A percentile compares a stretch with the other conserved stretches of the same genome.
These are phyloP conservation scores for Platanthera guangdongensis DNA, from an alignment of 106 monocot species.

Conservation along the genomic window DNA sequence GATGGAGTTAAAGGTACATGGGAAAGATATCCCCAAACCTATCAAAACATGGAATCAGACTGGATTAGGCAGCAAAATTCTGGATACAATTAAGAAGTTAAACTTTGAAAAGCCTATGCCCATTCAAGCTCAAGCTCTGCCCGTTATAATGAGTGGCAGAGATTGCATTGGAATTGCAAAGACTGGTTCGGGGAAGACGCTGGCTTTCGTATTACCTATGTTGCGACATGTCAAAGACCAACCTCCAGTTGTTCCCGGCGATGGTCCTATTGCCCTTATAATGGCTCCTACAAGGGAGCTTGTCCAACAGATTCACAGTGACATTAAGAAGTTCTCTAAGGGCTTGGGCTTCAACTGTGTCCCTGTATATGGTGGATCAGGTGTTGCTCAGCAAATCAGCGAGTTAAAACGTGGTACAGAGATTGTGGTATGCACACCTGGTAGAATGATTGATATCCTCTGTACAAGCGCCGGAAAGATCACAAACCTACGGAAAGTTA, in stretches of 20 bases:
- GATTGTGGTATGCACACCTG: conserved; percentile 98
- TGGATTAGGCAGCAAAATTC: conserved; percentile 70
- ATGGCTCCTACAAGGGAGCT: conserved; percentile 99
- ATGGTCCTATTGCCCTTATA: conserved; percentile 89
- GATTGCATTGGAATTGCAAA: conserved; percentile 98
- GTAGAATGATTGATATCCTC: conserved; percentile 97
- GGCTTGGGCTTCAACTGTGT: conserved; percentile 68
- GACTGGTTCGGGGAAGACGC: conserved; percentile 94
- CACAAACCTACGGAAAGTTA: conserved; percentile 82
- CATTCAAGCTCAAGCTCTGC: conserved; percentile 88
- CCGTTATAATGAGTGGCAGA: conserved; percentile 90
- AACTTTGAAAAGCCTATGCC: conserved; percentile 92
- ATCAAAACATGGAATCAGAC: conserved; percentile 93
- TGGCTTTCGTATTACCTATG: conserved; percentile 97
- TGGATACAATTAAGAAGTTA: conserved; percentile 85
- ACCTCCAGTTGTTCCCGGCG: conserved; percentile 74
- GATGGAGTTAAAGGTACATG: conserved; percentile 86
- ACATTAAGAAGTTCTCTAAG: conserved; percentile 87
- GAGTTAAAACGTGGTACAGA: conserved; percentile 90
- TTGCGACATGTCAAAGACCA: conserved; percentile 95
- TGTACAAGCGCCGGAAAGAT: conserved; percentile 93
- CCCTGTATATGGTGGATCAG: conserved; percentile 91
- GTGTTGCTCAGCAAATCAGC: conserved; percentile 97
- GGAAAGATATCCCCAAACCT: conserved; percentile 93
- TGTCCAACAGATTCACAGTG: conserved; percentile 89